Base-by-base conservation (phyloP, 177 flowering plant species). In the Vitis hybrid region DNA sequence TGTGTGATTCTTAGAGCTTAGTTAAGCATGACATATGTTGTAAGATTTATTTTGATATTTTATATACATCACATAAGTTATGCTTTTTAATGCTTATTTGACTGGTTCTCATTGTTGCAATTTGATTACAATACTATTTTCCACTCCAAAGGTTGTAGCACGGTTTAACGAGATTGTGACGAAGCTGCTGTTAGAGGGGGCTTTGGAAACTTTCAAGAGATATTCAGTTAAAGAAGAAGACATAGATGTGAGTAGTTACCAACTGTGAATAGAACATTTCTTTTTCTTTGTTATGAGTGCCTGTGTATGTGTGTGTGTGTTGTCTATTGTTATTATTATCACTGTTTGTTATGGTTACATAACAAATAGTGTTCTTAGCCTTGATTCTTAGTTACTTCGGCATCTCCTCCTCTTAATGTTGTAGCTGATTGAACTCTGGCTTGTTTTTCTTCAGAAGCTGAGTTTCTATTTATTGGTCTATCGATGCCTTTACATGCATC, bases 131-230 rank as follows among this genome's bases (percentile, higher is more conserved):
- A 30, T 40, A 6, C 18, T 63, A 17, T 1, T 23, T 60, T 4
- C 30, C 17, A 40, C 45, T 40, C 45, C 13, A 21, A 70, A 77
- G 83, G 83, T 82, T 23, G 80, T 80, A 13, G 82, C 97, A 8
- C 81, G 97, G 66, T 94, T 94, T 67, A 94, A 94, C 74, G 98
- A 94, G 84, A 79, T 94, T 56, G 87, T 94, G 67, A 94, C 98
- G 4, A 91, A 70, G 85, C 88, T 66, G 73, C 86, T 94, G 56
- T 71, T 94, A 78, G 97, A 92, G 71, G 98, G 98, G 69, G 99
- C 99, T 70, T 69, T 96, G 80, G 91, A 83, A 1, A 91, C 98
- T 69, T 93, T 93, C 86, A 85, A 76, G 75, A 90, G 77, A 75
- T 89, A 93, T 72, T 87, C 89, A 49, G 95, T 96, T 61, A 81